A percentile compares a stretch with the other conserved stretches of the same genome.
These are phyloP conservation scores for Austroboletus rostrupii DNA, from an alignment of 1,284 basidiomycete genomes.

Conservation along the genomic window DNA sequence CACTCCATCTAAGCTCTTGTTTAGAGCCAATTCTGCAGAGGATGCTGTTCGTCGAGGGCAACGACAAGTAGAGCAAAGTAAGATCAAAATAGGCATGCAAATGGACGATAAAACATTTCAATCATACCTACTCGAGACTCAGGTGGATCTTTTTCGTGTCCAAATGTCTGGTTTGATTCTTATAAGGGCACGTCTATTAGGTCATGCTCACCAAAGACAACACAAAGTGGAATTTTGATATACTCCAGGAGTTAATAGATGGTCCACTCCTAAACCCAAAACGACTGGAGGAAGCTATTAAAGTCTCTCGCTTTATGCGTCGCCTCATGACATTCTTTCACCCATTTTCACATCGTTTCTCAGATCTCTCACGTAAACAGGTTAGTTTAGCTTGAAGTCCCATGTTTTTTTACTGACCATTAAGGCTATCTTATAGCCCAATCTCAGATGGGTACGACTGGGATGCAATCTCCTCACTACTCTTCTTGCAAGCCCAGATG, in stretches of 20 bases:
- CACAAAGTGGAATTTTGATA: conserved; percentile 90
- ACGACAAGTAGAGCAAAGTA: conserved; percentile 86
- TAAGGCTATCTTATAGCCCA: conserved; percentile 45
- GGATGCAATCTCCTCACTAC: conserved; percentile 83
- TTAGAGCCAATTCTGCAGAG: conserved; percentile 81
- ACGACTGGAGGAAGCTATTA: conserved; percentile 94
- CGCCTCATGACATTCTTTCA: conserved; percentile 91
- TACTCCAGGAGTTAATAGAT: conserved; percentile 85
- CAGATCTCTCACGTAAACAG: conserved; percentile 72
- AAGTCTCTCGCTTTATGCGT: conserved; percentile 83
- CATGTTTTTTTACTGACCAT: neutral
- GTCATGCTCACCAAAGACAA: conserved; percentile 88
- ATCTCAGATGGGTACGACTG: conserved; percentile 79
- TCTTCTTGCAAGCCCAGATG: conserved; percentile 81
- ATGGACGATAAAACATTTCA: conserved; percentile 93
- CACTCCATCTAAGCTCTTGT: neutral
- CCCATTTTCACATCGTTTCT: conserved; percentile 82
- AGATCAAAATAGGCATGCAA: conserved; percentile 84
- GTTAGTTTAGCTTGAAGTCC: conserved; percentile 35
- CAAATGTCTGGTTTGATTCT: conserved; percentile 1
- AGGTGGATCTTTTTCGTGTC: conserved; percentile 43
- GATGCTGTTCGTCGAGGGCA: conserved; percentile 87
- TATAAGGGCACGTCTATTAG: conserved; percentile 35
- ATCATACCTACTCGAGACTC: conserved; percentile 76
- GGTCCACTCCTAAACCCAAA: conserved; percentile 90